These are phyloP conservation scores for Melampsora larici-populina DNA, from an alignment of 1,284 basidiomycete species.

Conservation along the genomic window DNA sequence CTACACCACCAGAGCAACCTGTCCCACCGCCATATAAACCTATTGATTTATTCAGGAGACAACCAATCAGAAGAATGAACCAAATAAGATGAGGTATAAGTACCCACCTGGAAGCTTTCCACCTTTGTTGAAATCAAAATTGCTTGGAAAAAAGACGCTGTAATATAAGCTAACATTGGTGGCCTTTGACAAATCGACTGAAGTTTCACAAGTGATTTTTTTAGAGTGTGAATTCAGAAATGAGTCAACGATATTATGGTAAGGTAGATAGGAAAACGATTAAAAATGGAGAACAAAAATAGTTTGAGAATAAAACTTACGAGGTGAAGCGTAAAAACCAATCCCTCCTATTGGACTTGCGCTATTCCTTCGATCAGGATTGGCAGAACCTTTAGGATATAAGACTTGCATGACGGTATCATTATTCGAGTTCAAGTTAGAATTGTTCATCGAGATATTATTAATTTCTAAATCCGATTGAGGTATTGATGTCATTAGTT, in stretches of 20 bases:
- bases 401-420: conserved; percentile 12
- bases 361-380: background rate
- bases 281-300: background rate
- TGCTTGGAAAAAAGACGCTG: conserved; percentile 53
- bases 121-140: conserved; percentile 55
- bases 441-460: background rate
- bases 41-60: background rate
- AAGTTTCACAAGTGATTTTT: conserved; percentile 25
- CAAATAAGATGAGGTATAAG: background rate
- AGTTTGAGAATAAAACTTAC: background rate
- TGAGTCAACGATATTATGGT: background rate
- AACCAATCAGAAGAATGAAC: background rate
- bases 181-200: conserved; percentile 50
- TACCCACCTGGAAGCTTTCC: conserved; percentile 54
- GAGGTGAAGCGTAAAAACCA: conserved; percentile 2
- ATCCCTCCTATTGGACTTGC: background rate
- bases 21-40: conserved; percentile 55
- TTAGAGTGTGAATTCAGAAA: background rate
- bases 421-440: background rate
- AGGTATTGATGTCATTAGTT: conserved; percentile 1
- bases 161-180: conserved; percentile 56
- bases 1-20: conserved; percentile 55
- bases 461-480: background rate
- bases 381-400: conserved; percentile 20
- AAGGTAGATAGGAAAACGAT: background rate